Evolutionary conservation across 805 yeast species (phyloP), one percentile per base, ranked within the genome.

Genomic region (Yamadazyma akitaensis): DNA sequence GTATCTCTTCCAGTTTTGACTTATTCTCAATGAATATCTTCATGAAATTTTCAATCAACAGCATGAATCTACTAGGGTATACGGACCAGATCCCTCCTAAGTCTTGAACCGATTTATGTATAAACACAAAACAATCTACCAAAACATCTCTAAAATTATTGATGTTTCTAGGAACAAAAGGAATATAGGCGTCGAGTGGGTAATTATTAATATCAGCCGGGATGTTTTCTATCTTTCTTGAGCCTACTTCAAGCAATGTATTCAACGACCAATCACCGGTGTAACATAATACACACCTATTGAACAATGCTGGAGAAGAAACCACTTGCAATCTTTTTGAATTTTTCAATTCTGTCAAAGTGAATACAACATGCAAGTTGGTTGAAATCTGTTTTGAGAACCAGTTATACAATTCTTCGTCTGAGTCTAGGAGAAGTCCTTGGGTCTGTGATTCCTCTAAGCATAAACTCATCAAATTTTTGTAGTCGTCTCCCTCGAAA

Each of bases 261-360:
- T 57, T 49, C 3, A 53, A 48, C 0, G 84, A 72, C 97, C 97
- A 91, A 44, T 81, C 81, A 4, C 96, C 96, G 84, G 89, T 81
- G 90, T 92, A 88, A 57, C 84, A 80, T 33, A 92, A 64, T 1
- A 88, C 95, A 70, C 97, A 91, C 58, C 98, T 71, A 58, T 91
- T 91, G 64, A 88, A 84, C 30, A 91, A 67, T 0, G 97, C 97
- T 0, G 97, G 96, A 0, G 97, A 91, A 0, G 89, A 72, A 2
- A 84, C 72, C 12, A 83, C 72, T 16, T 75, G 77, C 0, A 82
- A 71, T n/a, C 59, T 54, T 1, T 57, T 53, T 1, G 52, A 54
- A 14, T 52, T 53, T 9, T 50, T 53, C 32, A 60, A 43, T 25
- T 83, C 82, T 47, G 80, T 77, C 51, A 88, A 75, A 0, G 90